phyloP scores from a whole-genome alignment of 2,329 filamentous ascomycete genomes.

The Trichoderma endophyticum region DNA sequence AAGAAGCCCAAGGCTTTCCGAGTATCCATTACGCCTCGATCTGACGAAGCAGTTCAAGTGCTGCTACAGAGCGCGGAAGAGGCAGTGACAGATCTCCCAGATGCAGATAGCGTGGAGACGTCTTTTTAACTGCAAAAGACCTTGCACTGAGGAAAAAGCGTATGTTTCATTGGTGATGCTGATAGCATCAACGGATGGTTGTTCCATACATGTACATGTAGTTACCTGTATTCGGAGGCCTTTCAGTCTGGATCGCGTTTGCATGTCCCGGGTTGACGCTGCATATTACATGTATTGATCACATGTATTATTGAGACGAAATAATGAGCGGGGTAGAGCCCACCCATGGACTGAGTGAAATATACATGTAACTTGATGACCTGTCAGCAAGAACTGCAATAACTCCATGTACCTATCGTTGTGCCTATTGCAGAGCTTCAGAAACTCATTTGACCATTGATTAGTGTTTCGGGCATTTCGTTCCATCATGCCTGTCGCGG shows the following conservation, averaged over 20 bases:
- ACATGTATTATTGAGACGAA: background rate
- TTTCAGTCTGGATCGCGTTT: background rate
- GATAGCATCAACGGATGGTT: background rate
- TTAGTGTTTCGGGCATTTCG: background rate
- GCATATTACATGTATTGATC: background rate
- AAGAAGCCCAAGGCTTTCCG: slow-evolving; percentile 3
- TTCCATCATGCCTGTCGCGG: background rate
- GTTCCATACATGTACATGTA: background rate
- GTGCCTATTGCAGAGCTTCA: background rate
- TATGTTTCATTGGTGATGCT: background rate
- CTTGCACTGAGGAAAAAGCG: rapidly evolving
- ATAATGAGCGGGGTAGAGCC: background rate
- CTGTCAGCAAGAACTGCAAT: background rate
- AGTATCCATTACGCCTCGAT: background rate
- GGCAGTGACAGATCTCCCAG: background rate
- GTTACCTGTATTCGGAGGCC: background rate
- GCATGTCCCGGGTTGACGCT: background rate
- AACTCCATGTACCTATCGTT: background rate
- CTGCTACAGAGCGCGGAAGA: background rate
- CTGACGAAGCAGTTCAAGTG: background rate
- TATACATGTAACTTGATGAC: background rate
- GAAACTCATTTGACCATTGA: background rate
- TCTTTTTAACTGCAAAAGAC: background rate
- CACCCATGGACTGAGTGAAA: background rate
- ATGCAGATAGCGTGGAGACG: slow-evolving; percentile 51